A percentile compares a stretch with the other conserved stretches of the same genome.
Evolutionary conservation across 2,329 filamentous ascomycete species (phyloP).

Genomic region (Pseudogymnoascus sp.): DNA sequence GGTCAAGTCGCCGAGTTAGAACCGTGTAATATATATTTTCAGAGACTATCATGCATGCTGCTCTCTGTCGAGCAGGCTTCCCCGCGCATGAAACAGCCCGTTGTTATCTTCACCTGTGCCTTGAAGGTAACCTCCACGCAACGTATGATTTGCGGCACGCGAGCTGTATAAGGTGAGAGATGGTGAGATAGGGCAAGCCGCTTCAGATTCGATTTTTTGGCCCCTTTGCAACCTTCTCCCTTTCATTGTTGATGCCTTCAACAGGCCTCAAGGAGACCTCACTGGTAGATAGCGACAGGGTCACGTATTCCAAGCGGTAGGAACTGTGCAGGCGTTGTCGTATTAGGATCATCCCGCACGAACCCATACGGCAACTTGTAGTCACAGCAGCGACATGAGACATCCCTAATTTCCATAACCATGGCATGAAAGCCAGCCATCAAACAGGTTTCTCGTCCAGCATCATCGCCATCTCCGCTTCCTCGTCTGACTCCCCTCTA

Average conservation of each 20-base stretch:
- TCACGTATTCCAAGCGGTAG: background rate
- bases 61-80: background rate
- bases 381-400: background rate
- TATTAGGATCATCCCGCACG: background rate
- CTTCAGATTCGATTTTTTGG: background rate
- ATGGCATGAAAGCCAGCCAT: background rate
- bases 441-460: conserved; percentile 5
- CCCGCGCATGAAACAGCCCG: background rate
- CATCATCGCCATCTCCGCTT: background rate
- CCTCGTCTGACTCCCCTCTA: background rate
- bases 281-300: background rate
- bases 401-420: background rate
- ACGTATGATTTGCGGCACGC: background rate
- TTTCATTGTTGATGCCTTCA: background rate
- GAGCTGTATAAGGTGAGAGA: background rate
- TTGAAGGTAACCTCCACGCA: background rate
- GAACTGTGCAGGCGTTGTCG: background rate
- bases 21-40: background rate
- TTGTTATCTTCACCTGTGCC: background rate
- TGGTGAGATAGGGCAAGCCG: background rate
- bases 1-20: background rate
- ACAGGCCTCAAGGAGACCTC: background rate
- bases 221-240: background rate
- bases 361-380: background rate
- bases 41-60: background rate